phyloP scores from a whole-genome alignment of 2,329 filamentous ascomycete genomes.

The Aureobasidium leucospermi region DNA sequence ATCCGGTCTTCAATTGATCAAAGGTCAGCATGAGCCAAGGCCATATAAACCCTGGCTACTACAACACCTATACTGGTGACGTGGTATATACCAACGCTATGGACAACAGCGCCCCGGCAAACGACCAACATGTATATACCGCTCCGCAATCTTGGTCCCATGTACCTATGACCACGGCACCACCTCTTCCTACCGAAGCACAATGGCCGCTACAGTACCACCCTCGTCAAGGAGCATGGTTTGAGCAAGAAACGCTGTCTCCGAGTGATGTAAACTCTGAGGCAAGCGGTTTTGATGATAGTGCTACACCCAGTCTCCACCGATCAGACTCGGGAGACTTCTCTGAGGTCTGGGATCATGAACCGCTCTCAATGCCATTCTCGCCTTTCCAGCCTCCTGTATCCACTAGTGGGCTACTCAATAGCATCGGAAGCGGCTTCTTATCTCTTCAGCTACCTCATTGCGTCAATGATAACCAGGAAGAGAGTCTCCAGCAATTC shows the following conservation, averaged over 20 bases:
- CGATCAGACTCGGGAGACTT: conserved; percentile 3
- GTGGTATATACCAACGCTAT: background rate
- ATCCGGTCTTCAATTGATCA: background rate
- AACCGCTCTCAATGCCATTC: background rate
- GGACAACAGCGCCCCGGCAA: background rate
- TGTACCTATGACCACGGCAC: background rate
- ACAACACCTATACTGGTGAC: background rate
- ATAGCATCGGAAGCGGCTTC: conserved; percentile 4
- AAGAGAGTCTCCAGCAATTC: background rate
- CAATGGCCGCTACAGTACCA: conserved; percentile 4
- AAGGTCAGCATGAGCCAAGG: conserved; percentile 6
- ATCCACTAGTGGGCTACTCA: background rate
- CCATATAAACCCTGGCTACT: conserved; percentile 7
- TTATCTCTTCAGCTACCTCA: background rate
- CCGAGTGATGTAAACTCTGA: conserved; percentile 1
- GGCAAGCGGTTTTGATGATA: background rate
- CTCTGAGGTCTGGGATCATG: conserved; percentile 5
- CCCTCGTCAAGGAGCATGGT: background rate
- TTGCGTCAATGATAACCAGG: background rate
- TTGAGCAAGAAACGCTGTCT: background rate
- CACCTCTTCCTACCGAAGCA: background rate
- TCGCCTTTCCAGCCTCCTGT: background rate
- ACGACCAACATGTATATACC: background rate
- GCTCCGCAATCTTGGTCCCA: background rate
- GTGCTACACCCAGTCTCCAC: background rate